phyloP scores from a whole-genome alignment of 139 green algal species.

The Deuterostichococcus epilithicus region DNA sequence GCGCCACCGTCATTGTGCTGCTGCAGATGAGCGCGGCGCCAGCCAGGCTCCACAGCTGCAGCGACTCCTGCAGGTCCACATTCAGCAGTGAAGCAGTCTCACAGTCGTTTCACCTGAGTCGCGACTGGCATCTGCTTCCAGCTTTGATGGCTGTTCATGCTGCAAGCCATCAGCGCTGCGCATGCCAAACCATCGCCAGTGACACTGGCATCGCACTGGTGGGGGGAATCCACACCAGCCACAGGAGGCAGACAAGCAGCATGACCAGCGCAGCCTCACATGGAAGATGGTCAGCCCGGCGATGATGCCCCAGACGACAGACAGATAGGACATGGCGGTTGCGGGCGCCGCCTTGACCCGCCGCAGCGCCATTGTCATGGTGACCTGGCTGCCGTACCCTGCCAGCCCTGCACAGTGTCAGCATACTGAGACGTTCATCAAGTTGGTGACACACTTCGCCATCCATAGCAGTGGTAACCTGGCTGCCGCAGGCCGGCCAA shows the following conservation, averaged over 20 bases:
- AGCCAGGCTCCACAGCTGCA: neutral
- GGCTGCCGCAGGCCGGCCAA: neutral
- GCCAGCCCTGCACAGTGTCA: slow-evolving; percentile 20
- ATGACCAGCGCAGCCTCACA: neutral
- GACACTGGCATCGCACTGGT: neutral
- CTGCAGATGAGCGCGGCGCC: slow-evolving; percentile 15
- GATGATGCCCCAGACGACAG: slow-evolving; percentile 30
- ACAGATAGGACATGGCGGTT: slow-evolving; percentile 31
- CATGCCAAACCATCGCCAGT: neutral
- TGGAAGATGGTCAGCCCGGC: slow-evolving; percentile 7
- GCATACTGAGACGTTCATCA: neutral
- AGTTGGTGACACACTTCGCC: neutral
- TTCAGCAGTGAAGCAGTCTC: neutral
- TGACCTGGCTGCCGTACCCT: slow-evolving; percentile 27
- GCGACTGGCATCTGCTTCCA: too few species aligned
- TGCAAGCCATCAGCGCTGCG: too few species aligned
- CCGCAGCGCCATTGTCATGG: slow-evolving; percentile 23
- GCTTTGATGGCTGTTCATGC: too few species aligned
- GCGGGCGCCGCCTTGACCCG: slow-evolving; percentile 16
- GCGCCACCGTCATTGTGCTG: slow-evolving; percentile 4
- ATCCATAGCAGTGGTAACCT: neutral
- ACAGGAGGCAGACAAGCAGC: neutral
- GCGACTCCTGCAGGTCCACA: slow-evolving; percentile 5
- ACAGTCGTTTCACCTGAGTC: neutral
- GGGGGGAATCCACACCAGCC: neutral